phyloP scores from a whole-genome alignment of 768 basidiomycete genomes.

The Porpolomopsis calyptriformis region DNA sequence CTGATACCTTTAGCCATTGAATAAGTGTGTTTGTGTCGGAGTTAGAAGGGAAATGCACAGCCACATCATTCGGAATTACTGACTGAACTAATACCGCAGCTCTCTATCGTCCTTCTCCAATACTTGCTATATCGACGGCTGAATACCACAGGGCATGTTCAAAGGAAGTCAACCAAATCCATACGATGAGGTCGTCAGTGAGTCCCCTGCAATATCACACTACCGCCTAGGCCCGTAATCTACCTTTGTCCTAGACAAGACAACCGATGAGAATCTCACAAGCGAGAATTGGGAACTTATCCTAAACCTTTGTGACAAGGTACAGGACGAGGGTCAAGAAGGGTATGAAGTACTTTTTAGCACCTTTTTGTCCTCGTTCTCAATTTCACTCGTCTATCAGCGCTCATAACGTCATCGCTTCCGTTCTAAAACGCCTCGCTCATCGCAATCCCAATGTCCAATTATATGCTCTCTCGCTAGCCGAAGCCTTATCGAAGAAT shows the following conservation, averaged over 20 bases:
- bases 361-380: not conserved
- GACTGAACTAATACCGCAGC: too few relatives aligned
- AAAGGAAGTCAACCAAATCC: constrained; percentile 55
- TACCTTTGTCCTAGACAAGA: constrained; percentile 51
- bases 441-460: constrained; percentile 97
- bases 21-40: too few relatives aligned
- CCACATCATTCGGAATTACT: too few relatives aligned
- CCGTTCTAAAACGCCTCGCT: constrained; percentile 79
- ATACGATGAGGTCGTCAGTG: constrained; percentile 89
- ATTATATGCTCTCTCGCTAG: constrained; percentile 79
- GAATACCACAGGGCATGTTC: constrained; percentile 45
- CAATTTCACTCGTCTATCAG: constrained; percentile 32
- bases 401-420: constrained; percentile 74
- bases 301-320: constrained; percentile 92
- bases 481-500: constrained; percentile 88
- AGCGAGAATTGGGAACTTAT: constrained; percentile 95
- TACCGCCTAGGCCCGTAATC: not conserved
- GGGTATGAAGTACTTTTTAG: constrained; percentile 45
- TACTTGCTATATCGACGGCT: not conserved
- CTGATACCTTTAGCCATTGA: constrained; percentile 46
- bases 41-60: constrained; percentile 19
- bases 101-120: constrained; percentile 2
- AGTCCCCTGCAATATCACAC: constrained; percentile 24
- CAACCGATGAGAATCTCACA: constrained; percentile 96
- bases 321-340: constrained; percentile 74